phyloP scores from a whole-genome alignment of 495 filamentous ascomycete genomes.

The Neurospora hispaniola region DNA sequence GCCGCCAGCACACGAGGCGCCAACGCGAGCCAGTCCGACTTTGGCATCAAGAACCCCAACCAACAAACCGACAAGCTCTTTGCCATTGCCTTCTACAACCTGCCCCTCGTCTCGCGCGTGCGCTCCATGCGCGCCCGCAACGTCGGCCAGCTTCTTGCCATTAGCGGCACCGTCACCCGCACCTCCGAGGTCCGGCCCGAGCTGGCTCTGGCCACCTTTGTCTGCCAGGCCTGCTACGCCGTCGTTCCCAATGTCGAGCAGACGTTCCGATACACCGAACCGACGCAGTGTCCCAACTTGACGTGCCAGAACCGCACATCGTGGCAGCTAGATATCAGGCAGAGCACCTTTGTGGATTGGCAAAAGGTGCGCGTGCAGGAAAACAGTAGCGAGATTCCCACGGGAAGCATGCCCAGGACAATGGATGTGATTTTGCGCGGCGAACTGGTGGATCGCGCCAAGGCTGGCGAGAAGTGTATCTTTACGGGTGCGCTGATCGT shows the following conservation, averaged over 20 bases:
- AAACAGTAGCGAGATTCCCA: constrained; percentile 95
- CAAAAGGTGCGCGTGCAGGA: constrained; percentile 97
- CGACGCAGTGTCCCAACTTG: constrained; percentile 87
- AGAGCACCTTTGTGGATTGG: constrained; percentile 98
- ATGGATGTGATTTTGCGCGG: constrained; percentile 97
- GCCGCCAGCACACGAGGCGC: constrained; percentile 51
- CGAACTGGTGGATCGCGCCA: constrained; percentile 94
- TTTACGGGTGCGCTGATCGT: constrained; percentile 96
- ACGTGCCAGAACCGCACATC: constrained; percentile 81
- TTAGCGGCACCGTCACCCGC: constrained; percentile 91
- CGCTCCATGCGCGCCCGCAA: constrained; percentile 82
- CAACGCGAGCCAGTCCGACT: constrained; percentile 50
- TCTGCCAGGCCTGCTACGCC: constrained; percentile 74
- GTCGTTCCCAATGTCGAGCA: constrained; percentile 88
- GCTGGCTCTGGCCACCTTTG: constrained; percentile 82
- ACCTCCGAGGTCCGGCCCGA: constrained; percentile 96
- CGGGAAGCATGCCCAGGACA: constrained; percentile 95
- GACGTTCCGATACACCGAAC: constrained; percentile 94
- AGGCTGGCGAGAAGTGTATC: constrained; percentile 95
- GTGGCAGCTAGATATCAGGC: constrained; percentile 91
- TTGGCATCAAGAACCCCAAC: constrained; percentile 63
- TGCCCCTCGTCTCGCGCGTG: constrained; percentile 85
- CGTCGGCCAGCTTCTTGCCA: constrained; percentile 84
- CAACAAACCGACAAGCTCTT: constrained; percentile 97
- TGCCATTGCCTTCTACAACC: constrained; percentile 88